phyloP scores from a whole-genome alignment of 257 asterid species.

The Cordia subcordata region DNA sequence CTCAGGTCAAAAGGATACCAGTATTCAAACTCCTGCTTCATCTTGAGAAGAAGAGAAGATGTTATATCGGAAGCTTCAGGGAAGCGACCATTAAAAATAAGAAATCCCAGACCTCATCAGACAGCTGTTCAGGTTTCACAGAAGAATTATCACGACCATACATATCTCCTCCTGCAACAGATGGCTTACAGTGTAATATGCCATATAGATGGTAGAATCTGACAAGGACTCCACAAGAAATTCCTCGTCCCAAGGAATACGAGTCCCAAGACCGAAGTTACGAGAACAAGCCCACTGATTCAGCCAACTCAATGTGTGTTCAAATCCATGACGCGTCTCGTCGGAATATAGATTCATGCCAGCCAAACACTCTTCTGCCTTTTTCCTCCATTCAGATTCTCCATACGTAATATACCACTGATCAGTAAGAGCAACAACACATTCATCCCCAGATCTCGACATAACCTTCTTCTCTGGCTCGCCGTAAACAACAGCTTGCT shows the following conservation, averaged over 20 bases:
- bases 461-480: slow-evolving; percentile 8
- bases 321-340: neutral
- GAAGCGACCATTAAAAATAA: neutral
- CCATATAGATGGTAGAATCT: slow-evolving; percentile 8
- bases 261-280: neutral
- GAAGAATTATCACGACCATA: slow-evolving; percentile 2
- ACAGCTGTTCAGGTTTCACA: slow-evolving; percentile 1
- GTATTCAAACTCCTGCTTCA: slow-evolving; percentile 9
- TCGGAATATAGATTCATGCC: neutral
- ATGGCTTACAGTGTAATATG: slow-evolving; percentile 6
- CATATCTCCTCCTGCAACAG: slow-evolving; percentile 2
- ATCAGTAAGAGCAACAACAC: slow-evolving; percentile 33
- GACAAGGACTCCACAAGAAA: slow-evolving; percentile 8
- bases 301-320: slow-evolving; percentile 7
- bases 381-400: neutral
- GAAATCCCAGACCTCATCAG: slow-evolving; percentile 9
- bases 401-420: neutral
- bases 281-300: slow-evolving; percentile 1
- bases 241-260: slow-evolving; percentile 4
- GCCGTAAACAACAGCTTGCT: neutral
- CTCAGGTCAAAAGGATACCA: slow-evolving; percentile 12
- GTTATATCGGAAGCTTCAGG: slow-evolving; percentile 1
- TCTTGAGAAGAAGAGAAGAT: neutral
- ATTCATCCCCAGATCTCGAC: neutral
- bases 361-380: neutral